Evolutionary conservation across 2,329 filamentous ascomycete genomes (phyloP).

Genomic region (Nannizziopsis arthrosporioides): DNA sequence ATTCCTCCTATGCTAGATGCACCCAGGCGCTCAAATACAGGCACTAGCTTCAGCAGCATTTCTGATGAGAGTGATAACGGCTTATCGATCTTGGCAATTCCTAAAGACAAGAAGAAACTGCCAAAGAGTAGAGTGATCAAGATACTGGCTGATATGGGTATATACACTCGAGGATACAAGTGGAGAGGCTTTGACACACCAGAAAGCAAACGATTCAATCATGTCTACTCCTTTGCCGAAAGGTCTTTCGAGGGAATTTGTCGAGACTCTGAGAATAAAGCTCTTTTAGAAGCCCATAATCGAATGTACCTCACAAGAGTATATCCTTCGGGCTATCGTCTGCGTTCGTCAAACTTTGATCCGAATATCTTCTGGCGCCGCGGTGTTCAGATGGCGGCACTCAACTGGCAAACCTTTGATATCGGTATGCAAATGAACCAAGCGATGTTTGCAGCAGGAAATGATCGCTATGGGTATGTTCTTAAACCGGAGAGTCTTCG

Average conservation of each 20-base stretch:
- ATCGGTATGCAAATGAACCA: constrained; percentile 91
- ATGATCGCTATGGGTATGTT: constrained; percentile 80
- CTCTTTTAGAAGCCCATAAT: constrained; percentile 76
- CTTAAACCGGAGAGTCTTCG: constrained; percentile 82
- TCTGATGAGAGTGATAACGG: constrained; percentile 67
- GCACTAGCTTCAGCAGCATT: constrained; percentile 46
- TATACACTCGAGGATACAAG: constrained; percentile 67
- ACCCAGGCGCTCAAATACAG: constrained; percentile 43
- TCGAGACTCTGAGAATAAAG: constrained; percentile 62
- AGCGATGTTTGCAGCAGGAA: constrained; percentile 89
- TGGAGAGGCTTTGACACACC: constrained; percentile 67
- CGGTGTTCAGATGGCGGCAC: constrained; percentile 91
- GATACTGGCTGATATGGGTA: constrained; percentile 70
- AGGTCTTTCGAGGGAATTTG: constrained; percentile 72
- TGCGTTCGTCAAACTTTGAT: constrained; percentile 88
- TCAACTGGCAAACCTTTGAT: constrained; percentile 98
- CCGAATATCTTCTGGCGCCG: constrained; percentile 87
- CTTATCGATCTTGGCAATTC: constrained; percentile 40
- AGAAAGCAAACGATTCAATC: constrained; percentile 78
- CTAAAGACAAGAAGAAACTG: constrained; percentile 50
- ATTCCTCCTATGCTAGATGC: constrained; percentile 35
- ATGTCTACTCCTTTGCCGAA: constrained; percentile 92
- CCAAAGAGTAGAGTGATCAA: constrained; percentile 73
- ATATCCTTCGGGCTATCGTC: constrained; percentile 71
- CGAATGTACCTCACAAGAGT: constrained; percentile 84